Evolutionary conservation across 306 rosid species (phyloP).

Genomic region (Crataegus laevigata): DNA sequence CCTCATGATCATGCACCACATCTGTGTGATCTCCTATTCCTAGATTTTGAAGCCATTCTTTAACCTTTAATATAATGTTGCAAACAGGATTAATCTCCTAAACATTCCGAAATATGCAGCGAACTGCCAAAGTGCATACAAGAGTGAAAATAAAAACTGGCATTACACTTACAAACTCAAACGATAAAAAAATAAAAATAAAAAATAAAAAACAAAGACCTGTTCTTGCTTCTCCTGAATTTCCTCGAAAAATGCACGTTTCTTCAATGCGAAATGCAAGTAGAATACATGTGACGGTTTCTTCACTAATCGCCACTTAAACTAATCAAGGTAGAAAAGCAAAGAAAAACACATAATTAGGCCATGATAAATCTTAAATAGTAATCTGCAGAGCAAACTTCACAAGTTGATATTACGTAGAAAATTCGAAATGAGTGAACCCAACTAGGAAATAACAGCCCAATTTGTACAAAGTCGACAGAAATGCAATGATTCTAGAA

Average conservation of each 20-base stretch:
- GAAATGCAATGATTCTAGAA: neutral
- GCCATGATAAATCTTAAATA: neutral
- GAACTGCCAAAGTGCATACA: conserved; percentile 29
- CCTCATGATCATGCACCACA: conserved; percentile 78
- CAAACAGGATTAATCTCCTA: conserved; percentile 66
- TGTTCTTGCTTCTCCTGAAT: conserved; percentile 97
- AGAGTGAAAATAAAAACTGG: neutral
- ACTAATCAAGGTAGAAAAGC: conserved; percentile 41
- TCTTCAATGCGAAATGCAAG: conserved; percentile 89
- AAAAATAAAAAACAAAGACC: conserved; percentile 34
- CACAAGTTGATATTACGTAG: neutral
- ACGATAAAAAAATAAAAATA: neutral
- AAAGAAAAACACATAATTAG: neutral
- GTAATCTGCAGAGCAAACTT: neutral
- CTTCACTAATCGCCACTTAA: conserved; percentile 93
- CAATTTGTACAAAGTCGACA: neutral
- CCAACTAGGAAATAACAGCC: neutral
- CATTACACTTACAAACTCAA: neutral
- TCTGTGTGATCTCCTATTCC: conserved; percentile 85
- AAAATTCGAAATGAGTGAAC: neutral
- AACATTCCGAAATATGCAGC: conserved; percentile 29
- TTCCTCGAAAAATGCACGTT: conserved; percentile 81
- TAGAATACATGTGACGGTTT: conserved; percentile 88
- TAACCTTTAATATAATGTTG: conserved; percentile 89
- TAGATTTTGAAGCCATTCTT: conserved; percentile 99